A percentile compares a stretch with the other conserved stretches of the same genome.
phyloP scores from a whole-genome alignment of 129 eudicot species.

The Arctium lappa region DNA sequence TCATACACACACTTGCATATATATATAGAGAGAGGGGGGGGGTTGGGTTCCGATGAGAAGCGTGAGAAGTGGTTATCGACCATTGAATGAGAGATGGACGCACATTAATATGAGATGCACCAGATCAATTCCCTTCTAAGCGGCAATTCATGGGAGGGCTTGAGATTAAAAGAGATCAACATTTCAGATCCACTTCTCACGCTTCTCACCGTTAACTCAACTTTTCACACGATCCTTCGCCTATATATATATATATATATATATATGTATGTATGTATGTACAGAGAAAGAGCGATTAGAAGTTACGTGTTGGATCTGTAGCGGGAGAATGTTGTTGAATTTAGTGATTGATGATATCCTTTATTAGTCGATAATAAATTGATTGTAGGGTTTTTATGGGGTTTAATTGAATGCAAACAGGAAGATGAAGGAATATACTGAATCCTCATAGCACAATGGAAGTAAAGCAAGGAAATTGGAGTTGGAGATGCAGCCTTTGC shows the following conservation, averaged over 20 bases:
- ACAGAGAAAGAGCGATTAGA: neutral
- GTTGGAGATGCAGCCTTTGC: constrained; percentile 28
- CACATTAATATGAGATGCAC: too few species aligned
- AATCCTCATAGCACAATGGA: constrained; percentile 34
- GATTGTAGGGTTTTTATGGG: constrained; percentile 6
- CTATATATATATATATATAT: too few species aligned
- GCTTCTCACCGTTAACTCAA: too few species aligned
- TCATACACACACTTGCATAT: neutral
- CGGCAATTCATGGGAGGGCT: too few species aligned
- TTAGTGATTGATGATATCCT: constrained; percentile 13
- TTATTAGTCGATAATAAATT: constrained; percentile 20
- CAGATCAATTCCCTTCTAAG: too few species aligned
- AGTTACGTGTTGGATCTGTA: constrained; percentile 44
- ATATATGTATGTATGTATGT: too few species aligned
- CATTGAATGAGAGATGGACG: too few species aligned
- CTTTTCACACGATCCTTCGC: too few species aligned
- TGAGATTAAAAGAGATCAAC: too few species aligned
- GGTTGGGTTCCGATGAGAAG: too few species aligned
- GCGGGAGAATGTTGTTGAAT: constrained; percentile 14
- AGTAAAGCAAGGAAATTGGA: neutral
- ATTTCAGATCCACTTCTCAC: too few species aligned
- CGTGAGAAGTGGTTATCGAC: too few species aligned
- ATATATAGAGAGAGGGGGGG: neutral
- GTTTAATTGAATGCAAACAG: constrained; percentile 12
- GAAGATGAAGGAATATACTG: constrained; percentile 36